Evolutionary conservation across 768 basidiomycete species (phyloP), one percentile per base, ranked within the genome.

Genomic region (Strobilomyces dryophilus): DNA sequence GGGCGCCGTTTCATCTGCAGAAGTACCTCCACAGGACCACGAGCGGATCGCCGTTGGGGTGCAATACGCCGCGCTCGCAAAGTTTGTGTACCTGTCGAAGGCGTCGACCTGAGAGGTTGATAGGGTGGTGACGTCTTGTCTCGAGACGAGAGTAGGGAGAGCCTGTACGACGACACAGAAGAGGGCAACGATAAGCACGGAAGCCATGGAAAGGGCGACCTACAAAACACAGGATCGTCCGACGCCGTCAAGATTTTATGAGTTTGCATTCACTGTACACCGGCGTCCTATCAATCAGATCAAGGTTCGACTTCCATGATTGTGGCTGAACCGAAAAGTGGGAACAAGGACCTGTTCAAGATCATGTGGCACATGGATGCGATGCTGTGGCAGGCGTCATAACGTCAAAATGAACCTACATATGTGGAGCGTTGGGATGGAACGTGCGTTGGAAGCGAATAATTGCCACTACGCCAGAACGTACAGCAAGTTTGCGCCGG

Each of bases 1-100:
- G 5, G 26, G 14, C 11, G 17, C 34, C 11, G 5, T 2, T 24
- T 12, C 14, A 31, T 6, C 1, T 15, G 41, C 29, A 8, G 2
- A 21, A 29, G 24, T 57, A 79, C 80, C 59, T 64, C 82, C 82
- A 65, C 82, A 84, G 29, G 68, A 68, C 79, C 81, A 83, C 15
- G 68, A 66, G 41, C 73, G 55, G 26, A 73, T 76, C 27, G 59
- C 36, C 5, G 70, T 56, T 0, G 78, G 64, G 6, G 56, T 29
- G 53, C 82, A 83, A 61, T 78, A 79, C 8, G 73, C 78, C 4
- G 79, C 70, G 32, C 73, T 71, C 0, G 82, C 77, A 57, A 76
- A 82, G 57, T 68, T 67, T 7, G 78, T 75, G 65, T 75, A 83
- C 0, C 79, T 72, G 27, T 59, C 73, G 65, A 73, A 82, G 4